Base-by-base conservation (phyloP, 2,329 filamentous ascomycete genomes). In the Arthroderma sp. region DNA sequence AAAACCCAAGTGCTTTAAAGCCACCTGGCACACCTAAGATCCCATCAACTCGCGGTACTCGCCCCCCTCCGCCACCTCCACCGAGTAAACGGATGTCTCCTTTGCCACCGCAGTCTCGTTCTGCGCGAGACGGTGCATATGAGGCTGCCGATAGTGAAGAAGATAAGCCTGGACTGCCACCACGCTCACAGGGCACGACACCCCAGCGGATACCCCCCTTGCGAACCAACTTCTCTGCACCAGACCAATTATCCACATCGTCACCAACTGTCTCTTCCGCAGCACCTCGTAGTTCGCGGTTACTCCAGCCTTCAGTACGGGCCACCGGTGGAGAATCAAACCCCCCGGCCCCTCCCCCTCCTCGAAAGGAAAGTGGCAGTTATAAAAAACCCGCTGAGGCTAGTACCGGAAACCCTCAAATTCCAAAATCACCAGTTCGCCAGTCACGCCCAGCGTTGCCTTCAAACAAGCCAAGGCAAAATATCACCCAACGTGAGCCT, bases 141-240 rank as follows among this genome's bases (percentile, higher is more conserved):
- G 54, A 52, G 33, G 36, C 49, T 9, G 49, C 54, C n/a, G 46
- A 52, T 3, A 56, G 52, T 36, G 60, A 64, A 2, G 60, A 66
- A 44, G 64, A 68, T 38, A 73, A 73, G 29, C 75, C 74, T 2
- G 62, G 61, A 6, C 58, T 75, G 28, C 71, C 72, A 8, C 64
- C 66, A 30, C 29, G 45, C n/a, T 37, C 49, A 44, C 33, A 10
- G 29, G 49, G 15, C 15, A 22, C 42, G 27, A 32, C 38, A 7
- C 30, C 42, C 22, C 37, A 39, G 9, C 40, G 40, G 30, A 38
- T 15, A 15, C 15, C 30, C 27, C 40, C 40, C 31, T 29, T 28
- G 27, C 40, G 15, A 22, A 22, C 15, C 15, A 22, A 22, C 15
- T 22, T 22, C 15, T 22, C 15, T 3, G 15, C 15, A 22, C 15